phyloP scores from a whole-genome alignment of 768 basidiomycete genomes.

The Asterophora lycoperdoides region DNA sequence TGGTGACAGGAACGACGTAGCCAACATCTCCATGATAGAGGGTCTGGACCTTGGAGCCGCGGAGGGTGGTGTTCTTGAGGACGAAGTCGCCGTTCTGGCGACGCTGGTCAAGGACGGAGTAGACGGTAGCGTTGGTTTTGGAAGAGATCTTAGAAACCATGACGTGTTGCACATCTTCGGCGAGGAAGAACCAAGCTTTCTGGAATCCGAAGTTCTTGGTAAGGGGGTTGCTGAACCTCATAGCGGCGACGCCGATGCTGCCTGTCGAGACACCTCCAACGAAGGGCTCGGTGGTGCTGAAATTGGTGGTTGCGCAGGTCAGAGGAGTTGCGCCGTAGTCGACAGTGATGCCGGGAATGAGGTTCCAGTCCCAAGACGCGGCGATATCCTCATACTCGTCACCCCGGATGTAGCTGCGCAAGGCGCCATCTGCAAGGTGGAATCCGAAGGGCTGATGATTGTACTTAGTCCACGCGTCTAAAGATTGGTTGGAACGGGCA shows the following conservation, averaged over 20 bases:
- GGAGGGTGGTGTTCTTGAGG: background rate
- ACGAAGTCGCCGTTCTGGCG: slow-evolving; percentile 45
- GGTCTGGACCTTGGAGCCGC: slow-evolving; percentile 24
- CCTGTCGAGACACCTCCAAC: slow-evolving; percentile 68
- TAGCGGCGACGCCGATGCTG: slow-evolving; percentile 51
- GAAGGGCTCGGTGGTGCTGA: slow-evolving; percentile 48
- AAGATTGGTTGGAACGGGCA: background rate
- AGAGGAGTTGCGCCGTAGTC: slow-evolving; percentile 59
- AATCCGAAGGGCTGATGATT: slow-evolving; percentile 53
- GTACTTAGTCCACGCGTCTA: background rate
- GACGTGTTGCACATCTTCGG: slow-evolving; percentile 57
- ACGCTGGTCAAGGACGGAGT: slow-evolving; percentile 68
- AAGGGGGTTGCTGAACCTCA: slow-evolving; percentile 65
- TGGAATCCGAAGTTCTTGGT: slow-evolving; percentile 55
- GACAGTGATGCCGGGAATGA: slow-evolving; percentile 67
- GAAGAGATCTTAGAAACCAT: slow-evolving; percentile 52
- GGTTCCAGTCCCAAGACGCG: slow-evolving; percentile 75
- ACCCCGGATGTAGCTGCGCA: slow-evolving; percentile 60
- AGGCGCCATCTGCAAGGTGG: slow-evolving; percentile 63
- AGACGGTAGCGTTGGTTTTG: slow-evolving; percentile 35
- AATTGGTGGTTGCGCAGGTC: slow-evolving; percentile 37
- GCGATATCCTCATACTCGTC: slow-evolving; percentile 72
- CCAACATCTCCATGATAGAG: slow-evolving; percentile 67
- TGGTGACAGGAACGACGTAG: slow-evolving; percentile 34
- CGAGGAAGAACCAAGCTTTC: slow-evolving; percentile 74